phyloP scores from a whole-genome alignment of 257 asterid species.

The Craterostigma plantagineum region DNA sequence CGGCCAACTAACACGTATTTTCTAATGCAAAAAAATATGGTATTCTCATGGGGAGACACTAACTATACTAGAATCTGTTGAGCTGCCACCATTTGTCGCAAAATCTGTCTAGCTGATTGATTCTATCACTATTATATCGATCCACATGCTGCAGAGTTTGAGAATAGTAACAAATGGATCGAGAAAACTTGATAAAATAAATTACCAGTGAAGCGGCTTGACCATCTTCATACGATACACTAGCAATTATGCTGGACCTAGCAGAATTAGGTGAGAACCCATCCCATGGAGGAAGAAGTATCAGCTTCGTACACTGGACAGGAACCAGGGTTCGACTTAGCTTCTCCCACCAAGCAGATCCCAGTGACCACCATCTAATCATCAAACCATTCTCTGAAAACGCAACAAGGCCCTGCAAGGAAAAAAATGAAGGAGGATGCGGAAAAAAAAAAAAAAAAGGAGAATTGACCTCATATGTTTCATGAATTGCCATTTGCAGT shows the following conservation, averaged over 20 bases:
- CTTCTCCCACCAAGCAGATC: conserved; percentile 95
- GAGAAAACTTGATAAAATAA: conserved; percentile 2
- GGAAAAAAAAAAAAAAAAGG: too few relatives aligned
- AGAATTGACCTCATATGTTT: background rate
- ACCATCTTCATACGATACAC: conserved; percentile 26
- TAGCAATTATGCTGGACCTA: conserved; percentile 71
- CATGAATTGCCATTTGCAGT: too few relatives aligned
- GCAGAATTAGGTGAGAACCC: conserved; percentile 81
- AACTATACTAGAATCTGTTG: too few relatives aligned
- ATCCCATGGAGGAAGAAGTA: conserved; percentile 89
- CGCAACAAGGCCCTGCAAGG: conserved; percentile 73
- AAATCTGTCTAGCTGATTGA: too few relatives aligned
- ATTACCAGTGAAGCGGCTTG: conserved; percentile 44
- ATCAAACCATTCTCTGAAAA: conserved; percentile 84
- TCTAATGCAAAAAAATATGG: too few relatives aligned
- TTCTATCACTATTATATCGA: too few relatives aligned
- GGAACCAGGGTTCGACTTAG: conserved; percentile 69
- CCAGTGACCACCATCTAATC: conserved; percentile 98
- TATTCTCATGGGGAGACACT: too few relatives aligned
- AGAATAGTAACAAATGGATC: background rate
- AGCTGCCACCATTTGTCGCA: too few relatives aligned
- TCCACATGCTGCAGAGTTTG: too few relatives aligned
- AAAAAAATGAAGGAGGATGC: too few relatives aligned
- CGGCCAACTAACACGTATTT: too few relatives aligned
- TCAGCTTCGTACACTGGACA: conserved; percentile 83